Percentiles rank a stretch among this genome's conserved stretches.
These are phyloP conservation scores for Elaeis guineensis DNA, from an alignment of 176 grass and related monocot species.

Conservation along the genomic window DNA sequence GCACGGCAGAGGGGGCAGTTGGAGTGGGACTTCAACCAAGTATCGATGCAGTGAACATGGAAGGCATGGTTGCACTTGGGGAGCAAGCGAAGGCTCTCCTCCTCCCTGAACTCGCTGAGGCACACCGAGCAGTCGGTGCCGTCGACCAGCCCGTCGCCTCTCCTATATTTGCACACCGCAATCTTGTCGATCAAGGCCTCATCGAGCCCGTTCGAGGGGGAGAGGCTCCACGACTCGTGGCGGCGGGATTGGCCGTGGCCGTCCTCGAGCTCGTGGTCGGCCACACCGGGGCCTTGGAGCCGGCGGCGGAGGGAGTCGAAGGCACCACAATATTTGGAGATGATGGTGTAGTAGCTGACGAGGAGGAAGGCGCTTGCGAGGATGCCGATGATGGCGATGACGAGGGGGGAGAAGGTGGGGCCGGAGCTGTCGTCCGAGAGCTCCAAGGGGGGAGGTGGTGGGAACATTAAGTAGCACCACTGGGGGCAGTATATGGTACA, in stretches of 20 bases:
- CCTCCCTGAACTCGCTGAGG: slow-evolving; percentile 81
- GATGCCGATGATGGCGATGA: slow-evolving; percentile 97
- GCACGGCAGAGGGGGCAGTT: slow-evolving; percentile 90
- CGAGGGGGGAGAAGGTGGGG: slow-evolving; percentile 70
- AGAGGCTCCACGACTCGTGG: slow-evolving; percentile 29
- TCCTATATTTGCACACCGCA: slow-evolving; percentile 66
- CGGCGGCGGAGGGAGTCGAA: slow-evolving; percentile 38
- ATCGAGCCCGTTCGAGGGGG: slow-evolving; percentile 53
- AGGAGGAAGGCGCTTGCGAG: slow-evolving; percentile 81
- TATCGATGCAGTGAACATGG: slow-evolving; percentile 92
- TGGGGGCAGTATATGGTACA: slow-evolving; percentile 92
- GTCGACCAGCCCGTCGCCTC: slow-evolving; percentile 45
- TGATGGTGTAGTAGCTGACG: slow-evolving; percentile 84
- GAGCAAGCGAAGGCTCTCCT: slow-evolving; percentile 75
- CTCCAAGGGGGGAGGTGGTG: slow-evolving; percentile 69
- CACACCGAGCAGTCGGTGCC: slow-evolving; percentile 81
- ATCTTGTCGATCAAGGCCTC: slow-evolving; percentile 75
- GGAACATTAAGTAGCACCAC: slow-evolving; percentile 96
- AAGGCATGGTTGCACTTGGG: slow-evolving; percentile 91
- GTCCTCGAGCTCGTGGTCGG: not conserved
- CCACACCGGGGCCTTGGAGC: not conserved
- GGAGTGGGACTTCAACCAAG: slow-evolving; percentile 83
- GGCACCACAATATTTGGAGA: slow-evolving; percentile 81
- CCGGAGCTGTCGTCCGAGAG: slow-evolving; percentile 48
- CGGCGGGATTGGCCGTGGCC: slow-evolving; percentile 9